Evolutionary conservation across 2,329 filamentous ascomycete species (phyloP).

Genomic region (Claviceps quebecensis): DNA sequence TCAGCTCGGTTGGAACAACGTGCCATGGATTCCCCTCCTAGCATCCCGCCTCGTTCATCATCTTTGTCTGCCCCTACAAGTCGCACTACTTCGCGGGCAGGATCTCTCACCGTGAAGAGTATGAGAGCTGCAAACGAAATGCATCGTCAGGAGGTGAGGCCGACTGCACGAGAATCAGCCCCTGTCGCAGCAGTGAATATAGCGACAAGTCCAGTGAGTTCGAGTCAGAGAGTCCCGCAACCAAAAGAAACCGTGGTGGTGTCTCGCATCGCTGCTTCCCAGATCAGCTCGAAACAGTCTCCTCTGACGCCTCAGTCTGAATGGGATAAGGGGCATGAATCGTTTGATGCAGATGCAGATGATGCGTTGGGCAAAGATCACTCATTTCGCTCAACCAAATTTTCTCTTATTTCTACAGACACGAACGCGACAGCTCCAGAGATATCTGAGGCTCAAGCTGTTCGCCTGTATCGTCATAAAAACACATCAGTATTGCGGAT

Average conservation of each 20-base stretch:
- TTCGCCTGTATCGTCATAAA: slow-evolving; percentile 50
- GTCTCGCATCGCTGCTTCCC: neutral
- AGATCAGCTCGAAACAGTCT: neutral
- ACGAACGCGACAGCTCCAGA: slow-evolving; percentile 48
- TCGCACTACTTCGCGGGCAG: slow-evolving; percentile 34
- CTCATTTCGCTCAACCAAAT: slow-evolving; percentile 45
- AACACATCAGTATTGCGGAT: slow-evolving; percentile 50
- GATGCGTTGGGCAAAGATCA: slow-evolving; percentile 37
- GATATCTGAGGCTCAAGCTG: slow-evolving; percentile 47
- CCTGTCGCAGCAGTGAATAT: neutral
- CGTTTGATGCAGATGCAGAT: slow-evolving; percentile 35
- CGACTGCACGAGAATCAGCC: neutral
- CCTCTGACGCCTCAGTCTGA: slow-evolving; percentile 2
- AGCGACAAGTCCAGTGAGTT: neutral
- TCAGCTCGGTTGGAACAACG: slow-evolving; percentile 37
- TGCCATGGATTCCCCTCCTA: slow-evolving; percentile 47
- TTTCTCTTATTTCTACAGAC: slow-evolving; percentile 47
- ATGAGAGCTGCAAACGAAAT: slow-evolving; percentile 38
- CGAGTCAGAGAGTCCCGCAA: too few relatives aligned
- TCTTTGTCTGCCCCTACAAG: slow-evolving; percentile 51
- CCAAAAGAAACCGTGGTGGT: neutral
- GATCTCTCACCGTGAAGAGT: slow-evolving; percentile 32
- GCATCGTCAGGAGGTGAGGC: slow-evolving; percentile 8
- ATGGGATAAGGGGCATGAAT: slow-evolving; percentile 9
- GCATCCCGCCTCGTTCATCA: slow-evolving; percentile 41